These are phyloP conservation scores for Puccinia coronata DNA, from an alignment of 1,284 basidiomycete genomes.

Conservation along the genomic window DNA sequence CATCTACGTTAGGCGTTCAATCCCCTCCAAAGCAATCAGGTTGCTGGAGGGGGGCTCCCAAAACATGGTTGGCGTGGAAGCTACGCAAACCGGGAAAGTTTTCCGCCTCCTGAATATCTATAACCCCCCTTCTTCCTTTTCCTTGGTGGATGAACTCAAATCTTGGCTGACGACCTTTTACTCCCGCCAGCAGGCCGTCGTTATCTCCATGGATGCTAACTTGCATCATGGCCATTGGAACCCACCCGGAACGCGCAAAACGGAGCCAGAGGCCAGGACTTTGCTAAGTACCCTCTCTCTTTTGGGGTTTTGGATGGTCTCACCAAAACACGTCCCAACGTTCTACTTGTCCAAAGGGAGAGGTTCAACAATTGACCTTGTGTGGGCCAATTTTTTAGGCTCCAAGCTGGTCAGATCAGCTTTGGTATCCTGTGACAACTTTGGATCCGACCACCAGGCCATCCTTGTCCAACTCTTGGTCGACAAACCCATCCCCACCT, in stretches of 20 bases:
- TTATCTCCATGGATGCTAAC: slow-evolving; percentile 3
- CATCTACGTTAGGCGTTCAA: neutral
- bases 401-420: no score
- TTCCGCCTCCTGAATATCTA: neutral
- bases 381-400: no score
- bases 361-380: no score
- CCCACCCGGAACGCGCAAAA: neutral
- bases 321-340: no score
- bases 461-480: no score
- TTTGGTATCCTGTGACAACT: no score
- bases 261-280: no score
- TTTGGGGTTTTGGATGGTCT: no score
- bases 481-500: no score
- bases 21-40: neutral
- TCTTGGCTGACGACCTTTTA: neutral
- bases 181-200: neutral
- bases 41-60: neutral
- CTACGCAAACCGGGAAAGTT: neutral
- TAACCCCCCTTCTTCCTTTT: slow-evolving; percentile 8
- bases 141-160: neutral
- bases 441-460: no score
- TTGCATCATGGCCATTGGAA: slow-evolving; percentile 14
- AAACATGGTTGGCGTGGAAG: neutral
- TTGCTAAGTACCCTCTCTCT: no score
- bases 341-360: no score